A percentile compares a stretch with the other conserved stretches of the same genome.
These are phyloP conservation scores for Xylariaceae sp. DNA, from an alignment of 2,329 filamentous ascomycete genomes.

Conservation along the genomic window DNA sequence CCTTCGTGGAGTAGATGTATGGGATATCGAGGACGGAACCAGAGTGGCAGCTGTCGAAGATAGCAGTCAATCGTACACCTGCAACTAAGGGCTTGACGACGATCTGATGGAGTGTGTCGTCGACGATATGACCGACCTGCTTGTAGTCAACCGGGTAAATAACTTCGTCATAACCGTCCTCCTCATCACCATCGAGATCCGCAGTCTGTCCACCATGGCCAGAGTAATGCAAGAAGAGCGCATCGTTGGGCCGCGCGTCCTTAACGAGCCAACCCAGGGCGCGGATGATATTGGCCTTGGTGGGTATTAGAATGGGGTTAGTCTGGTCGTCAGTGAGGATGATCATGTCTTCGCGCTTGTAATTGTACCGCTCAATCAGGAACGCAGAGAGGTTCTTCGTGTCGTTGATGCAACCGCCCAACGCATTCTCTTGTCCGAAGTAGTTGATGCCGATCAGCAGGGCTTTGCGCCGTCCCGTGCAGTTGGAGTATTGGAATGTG, in stretches of 20 bases:
- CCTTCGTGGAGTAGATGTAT: slow-evolving; percentile 65
- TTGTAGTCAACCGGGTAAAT: slow-evolving; percentile 81
- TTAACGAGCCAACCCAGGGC: slow-evolving; percentile 73
- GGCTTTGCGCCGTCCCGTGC: slow-evolving; percentile 67
- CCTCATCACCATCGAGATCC: slow-evolving; percentile 73
- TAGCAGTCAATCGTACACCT: slow-evolving; percentile 56
- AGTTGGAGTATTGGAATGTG: slow-evolving; percentile 71
- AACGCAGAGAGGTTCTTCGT: slow-evolving; percentile 71
- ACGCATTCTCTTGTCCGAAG: slow-evolving; percentile 65
- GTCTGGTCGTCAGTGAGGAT: slow-evolving; percentile 70
- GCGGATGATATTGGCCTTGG: slow-evolving; percentile 68
- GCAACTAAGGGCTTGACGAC: slow-evolving; percentile 55
- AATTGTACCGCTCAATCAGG: slow-evolving; percentile 61
- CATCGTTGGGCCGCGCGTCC: slow-evolving; percentile 66
- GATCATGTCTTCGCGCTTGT: slow-evolving; percentile 76
- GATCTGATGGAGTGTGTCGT: slow-evolving; percentile 76
- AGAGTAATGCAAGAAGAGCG: slow-evolving; percentile 58
- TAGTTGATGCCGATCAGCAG: slow-evolving; percentile 78
- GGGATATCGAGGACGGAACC: slow-evolving; percentile 62
- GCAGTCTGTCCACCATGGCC: slow-evolving; percentile 76
- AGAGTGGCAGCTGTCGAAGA: slow-evolving; percentile 63
- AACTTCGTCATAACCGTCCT: slow-evolving; percentile 77
- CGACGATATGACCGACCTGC: slow-evolving; percentile 73
- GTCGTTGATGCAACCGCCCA: slow-evolving; percentile 76
- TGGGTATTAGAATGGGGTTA: slow-evolving; percentile 65